phyloP scores from a whole-genome alignment of 768 basidiomycete species.

The Gelatoporia subvermispora region DNA sequence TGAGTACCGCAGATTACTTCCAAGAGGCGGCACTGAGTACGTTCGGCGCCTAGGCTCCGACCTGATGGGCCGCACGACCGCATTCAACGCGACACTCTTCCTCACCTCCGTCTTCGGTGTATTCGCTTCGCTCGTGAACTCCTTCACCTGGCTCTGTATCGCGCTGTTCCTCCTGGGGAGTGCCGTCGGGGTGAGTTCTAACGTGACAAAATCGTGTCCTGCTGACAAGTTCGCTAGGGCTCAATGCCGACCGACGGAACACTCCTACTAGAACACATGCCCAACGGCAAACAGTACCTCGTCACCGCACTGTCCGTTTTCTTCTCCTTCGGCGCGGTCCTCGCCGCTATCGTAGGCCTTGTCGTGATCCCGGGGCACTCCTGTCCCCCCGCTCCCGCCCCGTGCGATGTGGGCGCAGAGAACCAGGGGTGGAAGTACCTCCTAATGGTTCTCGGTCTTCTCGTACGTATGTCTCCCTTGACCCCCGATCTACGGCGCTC shows the following conservation, averaged over 20 bases:
- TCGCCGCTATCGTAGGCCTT: constrained; percentile 77
- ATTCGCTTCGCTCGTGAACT: constrained; percentile 65
- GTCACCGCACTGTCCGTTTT: constrained; percentile 92
- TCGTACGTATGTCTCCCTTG: constrained; percentile 51
- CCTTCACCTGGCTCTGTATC: constrained; percentile 66
- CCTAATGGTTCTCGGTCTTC: constrained; percentile 66
- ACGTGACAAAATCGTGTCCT: background rate
- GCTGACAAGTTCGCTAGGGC: constrained; percentile 43
- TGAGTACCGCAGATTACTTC: constrained; percentile 27
- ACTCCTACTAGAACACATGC: constrained; percentile 87
- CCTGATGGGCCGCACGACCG: constrained; percentile 78
- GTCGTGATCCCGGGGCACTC: constrained; percentile 74
- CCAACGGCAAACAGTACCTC: constrained; percentile 85
- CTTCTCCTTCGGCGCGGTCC: constrained; percentile 89
- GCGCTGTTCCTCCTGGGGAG: constrained; percentile 86
- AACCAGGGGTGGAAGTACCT: constrained; percentile 92
- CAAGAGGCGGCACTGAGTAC: background rate
- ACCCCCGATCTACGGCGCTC: no score
- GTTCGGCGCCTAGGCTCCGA: constrained; percentile 58
- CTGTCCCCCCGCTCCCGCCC: constrained; percentile 41
- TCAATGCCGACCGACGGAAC: constrained; percentile 98
- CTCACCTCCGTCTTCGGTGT: constrained; percentile 89
- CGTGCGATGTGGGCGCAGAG: constrained; percentile 61
- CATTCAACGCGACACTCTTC: constrained; percentile 90
- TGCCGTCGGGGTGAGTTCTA: constrained; percentile 78